Evolutionary conservation across 768 basidiomycete species (phyloP), one percentile per base, ranked within the genome.

Genomic region (Fomitopsis pulvina): DNA sequence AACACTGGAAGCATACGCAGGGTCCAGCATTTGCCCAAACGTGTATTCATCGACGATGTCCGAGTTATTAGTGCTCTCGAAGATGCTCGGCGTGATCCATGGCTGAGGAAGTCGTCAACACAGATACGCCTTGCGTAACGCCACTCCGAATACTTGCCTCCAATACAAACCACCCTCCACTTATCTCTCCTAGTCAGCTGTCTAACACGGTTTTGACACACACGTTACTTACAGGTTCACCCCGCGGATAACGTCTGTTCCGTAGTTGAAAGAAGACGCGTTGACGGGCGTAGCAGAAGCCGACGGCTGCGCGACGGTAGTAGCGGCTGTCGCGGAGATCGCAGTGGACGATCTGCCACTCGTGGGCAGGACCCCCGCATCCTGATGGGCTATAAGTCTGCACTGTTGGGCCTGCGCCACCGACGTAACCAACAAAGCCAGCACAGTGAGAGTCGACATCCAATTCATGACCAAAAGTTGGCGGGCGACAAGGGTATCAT

Each of bases 11-110:
- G 79, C 77, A 21, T 67, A 66, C 28, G 70, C 62, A 16, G 59
- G 48, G 56, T 80, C 73, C 47, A 77, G 69, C 57, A 78, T 55
- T 51, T 75, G 69, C 1, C 83, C 81, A 16, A 84, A 71, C 0
- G 81, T 85, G 54, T 69, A 83, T 60, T 83, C 81, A 54, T 85
- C 82, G 5, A 83, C 66, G 27, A 85, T 73, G 32, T 66, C 66
- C 28, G 68, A 63, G 53, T 83, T 80, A 32, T 73, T 72, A 29
- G 80, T 85, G 59, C 70, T 75, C 52, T 81, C 71, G 52, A 87
- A 88, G 10, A 87, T 69, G 57, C 81, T 84, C 1, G 86, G 86
- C 1, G 83, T 87, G 48, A 88, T 87, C 86, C 86, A 87, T 27
- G 85, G 84, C 81, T 86, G 51, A 11, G 29, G 14, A 48, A 34